Evolutionary conservation across 768 basidiomycete species (phyloP), one percentile per base, ranked within the genome.

Genomic region (Lyophyllum semitale): DNA sequence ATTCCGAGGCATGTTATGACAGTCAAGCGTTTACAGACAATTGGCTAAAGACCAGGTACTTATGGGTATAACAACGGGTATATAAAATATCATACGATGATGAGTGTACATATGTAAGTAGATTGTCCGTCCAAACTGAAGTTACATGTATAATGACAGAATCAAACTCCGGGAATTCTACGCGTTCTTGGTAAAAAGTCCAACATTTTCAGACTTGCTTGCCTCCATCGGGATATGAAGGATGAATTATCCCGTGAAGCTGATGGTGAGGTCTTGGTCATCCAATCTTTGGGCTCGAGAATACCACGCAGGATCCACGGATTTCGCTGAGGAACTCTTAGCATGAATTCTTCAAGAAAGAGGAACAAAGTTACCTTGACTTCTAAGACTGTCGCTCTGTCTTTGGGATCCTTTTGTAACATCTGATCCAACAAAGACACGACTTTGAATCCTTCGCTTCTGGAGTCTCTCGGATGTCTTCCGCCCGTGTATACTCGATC

Each of bases 271-370:
- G 77, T 78, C 33, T 72, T 66, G 8, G 64, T 53, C 5, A 95
- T 79, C 95, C 95, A 97, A 23, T 78, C 72, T 0, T 81, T 71
- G 0, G 86, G 83, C 53, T 90, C 79, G 4, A 77, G 68, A 12
- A 95, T 75, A 66, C 89, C 93, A 26, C 73, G 76, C 23, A 84
- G 70, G 58, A 93, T 81, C 89, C 90, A 93, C 9, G 75, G 71
- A 63, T 83, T 77, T 32, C 70, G 73, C 88, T 88, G 67, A 29
- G 68, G 27, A 45, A 55, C 46, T 26, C 61, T 91, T 79, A 29
- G 85, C 81, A 41, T 97, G 79, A n/a, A 84, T 87, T 46, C 95
- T 89, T 51, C 94, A 81, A 65, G 80, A 23, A 18, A 51, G 8
- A 40, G 20, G 20, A 51, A 53, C 45, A 52, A 72, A 73, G 66